Conservation (phyloP, 306 rosid genomes). For the Cicer chorassanicum region DNA sequence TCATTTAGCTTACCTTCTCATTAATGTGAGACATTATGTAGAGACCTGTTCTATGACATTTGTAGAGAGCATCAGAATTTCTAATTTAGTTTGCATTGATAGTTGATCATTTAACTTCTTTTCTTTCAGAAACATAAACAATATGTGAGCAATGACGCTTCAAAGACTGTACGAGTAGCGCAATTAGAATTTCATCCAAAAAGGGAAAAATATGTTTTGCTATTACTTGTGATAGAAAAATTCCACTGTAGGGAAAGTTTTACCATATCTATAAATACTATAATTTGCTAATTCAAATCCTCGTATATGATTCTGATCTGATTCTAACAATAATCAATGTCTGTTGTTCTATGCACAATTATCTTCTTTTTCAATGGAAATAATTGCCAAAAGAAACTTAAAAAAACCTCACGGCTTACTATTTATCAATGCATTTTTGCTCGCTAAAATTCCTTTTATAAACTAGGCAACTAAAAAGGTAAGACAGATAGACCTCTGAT, state of each 20-base stretch:
- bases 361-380: background rate
- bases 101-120: constrained; percentile 11
- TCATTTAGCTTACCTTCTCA: constrained; percentile 17
- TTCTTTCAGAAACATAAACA: constrained; percentile 11
- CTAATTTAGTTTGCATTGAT: background rate
- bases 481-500: constrained; percentile 1
- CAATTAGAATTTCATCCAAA: constrained; percentile 9
- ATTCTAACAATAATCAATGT: background rate
- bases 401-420: background rate
- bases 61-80: background rate
- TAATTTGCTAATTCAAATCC: background rate
- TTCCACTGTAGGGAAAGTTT: background rate
- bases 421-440: constrained; percentile 1
- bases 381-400: background rate
- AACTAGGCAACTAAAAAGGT: constrained; percentile 5
- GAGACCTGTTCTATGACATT: constrained; percentile 4
- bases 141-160: background rate
- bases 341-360: background rate
- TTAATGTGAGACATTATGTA: constrained; percentile 11
- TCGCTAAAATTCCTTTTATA: constrained; percentile 9
- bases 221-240: constrained; percentile 1
- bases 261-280: background rate
- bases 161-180: background rate
- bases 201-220: background rate
- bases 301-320: background rate